Evolutionary conservation across 768 basidiomycete species (phyloP).

Genomic region (Sporobolomyces pararoseus): DNA sequence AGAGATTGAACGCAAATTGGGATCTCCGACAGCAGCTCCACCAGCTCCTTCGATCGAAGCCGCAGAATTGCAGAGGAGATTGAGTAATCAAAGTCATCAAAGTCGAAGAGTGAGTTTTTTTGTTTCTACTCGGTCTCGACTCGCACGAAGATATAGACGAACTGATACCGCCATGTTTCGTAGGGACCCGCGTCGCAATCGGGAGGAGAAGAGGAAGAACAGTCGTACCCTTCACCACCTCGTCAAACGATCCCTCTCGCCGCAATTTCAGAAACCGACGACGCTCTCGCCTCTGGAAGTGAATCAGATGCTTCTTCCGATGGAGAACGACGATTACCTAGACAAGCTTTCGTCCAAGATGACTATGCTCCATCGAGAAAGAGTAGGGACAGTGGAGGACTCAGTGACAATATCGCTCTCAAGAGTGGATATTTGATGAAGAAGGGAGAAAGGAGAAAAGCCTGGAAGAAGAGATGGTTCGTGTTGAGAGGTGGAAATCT

Average conservation of each 20-base stretch:
- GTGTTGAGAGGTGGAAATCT: constrained; percentile 86
- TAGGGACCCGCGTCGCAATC: background rate
- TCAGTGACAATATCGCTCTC: constrained; percentile 57
- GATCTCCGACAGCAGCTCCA: constrained; percentile 22
- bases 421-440: constrained; percentile 95
- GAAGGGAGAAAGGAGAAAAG: constrained; percentile 96
- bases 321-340: background rate
- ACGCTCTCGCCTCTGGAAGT: constrained; percentile 18
- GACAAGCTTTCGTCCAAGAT: background rate
- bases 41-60: constrained; percentile 4
- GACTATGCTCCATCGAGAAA: constrained; percentile 51
- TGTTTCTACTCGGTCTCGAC: background rate
- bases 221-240: constrained; percentile 6
- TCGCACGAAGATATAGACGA: too few relatives aligned
- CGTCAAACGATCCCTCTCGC: constrained; percentile 20
- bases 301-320: constrained; percentile 37
- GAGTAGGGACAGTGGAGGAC: constrained; percentile 43
- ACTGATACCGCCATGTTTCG: background rate
- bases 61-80: constrained; percentile 13
- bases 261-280: constrained; percentile 36
- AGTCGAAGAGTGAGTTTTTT: constrained; percentile 16
- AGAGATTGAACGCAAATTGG: constrained; percentile 80
- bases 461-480: constrained; percentile 99
- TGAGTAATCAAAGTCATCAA: constrained; percentile 18
- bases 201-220: constrained; percentile 13